phyloP scores from a whole-genome alignment of 2,329 filamentous ascomycete genomes.

The Elsinoe batatas region DNA sequence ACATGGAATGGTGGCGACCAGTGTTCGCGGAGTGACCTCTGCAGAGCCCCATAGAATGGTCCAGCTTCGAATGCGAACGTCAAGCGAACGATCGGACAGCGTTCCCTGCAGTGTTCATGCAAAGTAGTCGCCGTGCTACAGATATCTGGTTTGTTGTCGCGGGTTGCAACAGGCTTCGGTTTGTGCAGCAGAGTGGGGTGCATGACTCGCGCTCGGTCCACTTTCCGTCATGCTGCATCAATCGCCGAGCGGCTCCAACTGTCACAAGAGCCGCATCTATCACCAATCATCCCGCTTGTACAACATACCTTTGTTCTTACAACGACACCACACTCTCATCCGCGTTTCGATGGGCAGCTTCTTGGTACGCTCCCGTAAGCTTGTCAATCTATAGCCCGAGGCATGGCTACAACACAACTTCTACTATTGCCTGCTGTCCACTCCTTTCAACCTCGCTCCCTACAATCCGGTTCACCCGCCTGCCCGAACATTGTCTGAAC shows the following conservation, averaged over 20 bases:
- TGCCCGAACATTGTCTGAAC: background rate
- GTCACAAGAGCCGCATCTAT: slow-evolving; percentile 4
- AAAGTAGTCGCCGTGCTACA: background rate
- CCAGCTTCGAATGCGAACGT: background rate
- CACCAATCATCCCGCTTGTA: background rate
- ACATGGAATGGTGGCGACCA: too few relatives aligned
- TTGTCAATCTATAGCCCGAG: background rate
- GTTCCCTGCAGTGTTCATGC: background rate
- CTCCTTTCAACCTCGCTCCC: too few relatives aligned
- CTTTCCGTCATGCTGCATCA: slow-evolving; percentile 4
- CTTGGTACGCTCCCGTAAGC: too few relatives aligned
- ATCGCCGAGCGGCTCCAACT: background rate
- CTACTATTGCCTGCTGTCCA: too few relatives aligned
- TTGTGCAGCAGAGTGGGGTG: background rate
- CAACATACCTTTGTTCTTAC: background rate
- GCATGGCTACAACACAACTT: background rate
- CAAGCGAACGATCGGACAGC: background rate
- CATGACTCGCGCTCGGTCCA: background rate
- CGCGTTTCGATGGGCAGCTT: too few relatives aligned
- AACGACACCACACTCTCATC: too few relatives aligned
- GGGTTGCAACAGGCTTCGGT: too few relatives aligned
- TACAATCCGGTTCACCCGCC: background rate
- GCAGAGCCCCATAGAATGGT: background rate
- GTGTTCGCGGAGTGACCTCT: too few relatives aligned
- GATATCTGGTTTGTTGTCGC: too few relatives aligned